Conservation (phyloP, 1,139 yeast genomes). For the Suhomyces taliae region DNA sequence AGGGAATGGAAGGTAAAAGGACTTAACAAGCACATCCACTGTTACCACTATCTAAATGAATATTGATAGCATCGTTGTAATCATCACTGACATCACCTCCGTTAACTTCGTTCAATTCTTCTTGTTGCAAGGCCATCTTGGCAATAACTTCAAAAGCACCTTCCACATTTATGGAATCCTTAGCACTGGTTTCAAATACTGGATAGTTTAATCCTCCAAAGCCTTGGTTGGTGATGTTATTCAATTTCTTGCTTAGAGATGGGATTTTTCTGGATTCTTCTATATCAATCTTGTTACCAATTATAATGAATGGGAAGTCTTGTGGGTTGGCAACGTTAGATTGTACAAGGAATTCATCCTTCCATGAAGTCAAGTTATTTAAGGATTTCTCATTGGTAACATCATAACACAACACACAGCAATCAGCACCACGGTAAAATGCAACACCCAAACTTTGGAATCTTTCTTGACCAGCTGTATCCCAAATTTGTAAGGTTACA, state of each 20-base stretch:
- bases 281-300: conserved; percentile 93
- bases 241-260: conserved; percentile 74
- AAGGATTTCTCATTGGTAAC: conserved; percentile 60
- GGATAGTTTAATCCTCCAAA: conserved; percentile 80
- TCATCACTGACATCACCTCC: conserved; percentile 73
- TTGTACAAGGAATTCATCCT: conserved; percentile 91
- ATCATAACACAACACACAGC: conserved; percentile 79
- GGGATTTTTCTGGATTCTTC: conserved; percentile 89
- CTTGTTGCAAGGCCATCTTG: conserved; percentile 88
- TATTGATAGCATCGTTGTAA: conserved; percentile 93
- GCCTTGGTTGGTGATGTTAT: conserved; percentile 74
- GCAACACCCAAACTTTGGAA: conserved; percentile 97
- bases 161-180: conserved; percentile 55
- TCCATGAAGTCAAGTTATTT: conserved; percentile 88
- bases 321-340: conserved; percentile 93
- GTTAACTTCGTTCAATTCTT: conserved; percentile 83
- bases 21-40: conserved; percentile 69
- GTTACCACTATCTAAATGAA: conserved; percentile 82
- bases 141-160: conserved; percentile 96
- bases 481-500: conserved; percentile 93
- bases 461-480: conserved; percentile 98
- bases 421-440: conserved; percentile 96
- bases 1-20: background rate
- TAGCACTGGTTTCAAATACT: conserved; percentile 52
- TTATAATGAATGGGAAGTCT: conserved; percentile 89